Conservation (phyloP, 345 rosid genomes). For the Eucalyptus regnans region DNA sequence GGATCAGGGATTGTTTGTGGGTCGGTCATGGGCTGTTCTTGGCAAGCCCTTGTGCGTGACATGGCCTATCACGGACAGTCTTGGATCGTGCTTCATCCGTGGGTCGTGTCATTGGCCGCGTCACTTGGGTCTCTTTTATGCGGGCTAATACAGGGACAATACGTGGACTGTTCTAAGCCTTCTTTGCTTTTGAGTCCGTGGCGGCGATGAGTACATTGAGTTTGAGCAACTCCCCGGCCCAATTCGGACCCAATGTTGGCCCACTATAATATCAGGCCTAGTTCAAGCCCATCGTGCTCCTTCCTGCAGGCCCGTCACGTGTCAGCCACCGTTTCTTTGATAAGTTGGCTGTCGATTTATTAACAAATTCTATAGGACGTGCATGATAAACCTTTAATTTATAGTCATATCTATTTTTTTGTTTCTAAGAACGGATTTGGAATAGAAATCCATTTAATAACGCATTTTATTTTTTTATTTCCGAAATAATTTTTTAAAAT, state of each 20-base stretch:
- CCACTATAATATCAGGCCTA: background rate
- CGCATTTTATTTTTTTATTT: rapidly evolving
- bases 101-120: too few relatives aligned
- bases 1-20: too few relatives aligned
- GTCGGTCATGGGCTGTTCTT: too few relatives aligned
- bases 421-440: rapidly evolving
- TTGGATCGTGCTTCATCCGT: too few relatives aligned
- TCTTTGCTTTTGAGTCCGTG: background rate
- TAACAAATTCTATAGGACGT: too few relatives aligned
- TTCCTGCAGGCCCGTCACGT: background rate
- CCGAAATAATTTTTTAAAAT: too few relatives aligned
- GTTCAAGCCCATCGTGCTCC: background rate
- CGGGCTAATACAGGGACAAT: background rate
- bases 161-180: background rate
- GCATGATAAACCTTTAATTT: too few relatives aligned
- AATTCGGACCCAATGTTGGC: background rate
- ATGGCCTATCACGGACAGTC: too few relatives aligned
- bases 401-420: too few relatives aligned
- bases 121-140: background rate
- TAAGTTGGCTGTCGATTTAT: too few relatives aligned
- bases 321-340: background rate
- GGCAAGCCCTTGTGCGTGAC: too few relatives aligned
- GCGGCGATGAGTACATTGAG: background rate
- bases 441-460: rapidly evolving
- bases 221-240: background rate